Percentiles rank a stretch among this genome's conserved stretches.
phyloP scores from a whole-genome alignment of 495 filamentous ascomycete species.

The Penicillium flavigenum region DNA sequence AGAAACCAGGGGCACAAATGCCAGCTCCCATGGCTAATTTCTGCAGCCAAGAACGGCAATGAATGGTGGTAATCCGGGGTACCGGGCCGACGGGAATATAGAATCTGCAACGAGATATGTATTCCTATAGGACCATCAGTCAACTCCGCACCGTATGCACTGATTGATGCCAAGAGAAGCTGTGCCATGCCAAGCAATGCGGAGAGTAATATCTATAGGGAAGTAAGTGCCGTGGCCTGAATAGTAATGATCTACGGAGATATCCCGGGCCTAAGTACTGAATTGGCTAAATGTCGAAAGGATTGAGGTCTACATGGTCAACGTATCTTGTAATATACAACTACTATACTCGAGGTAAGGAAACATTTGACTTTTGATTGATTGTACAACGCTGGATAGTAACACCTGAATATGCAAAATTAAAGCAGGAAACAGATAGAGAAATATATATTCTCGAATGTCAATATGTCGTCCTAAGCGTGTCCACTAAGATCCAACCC shows the following conservation, averaged over 20 bases:
- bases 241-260: constrained; percentile 23
- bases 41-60: constrained; percentile 9
- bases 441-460: background rate
- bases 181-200: constrained; percentile 21
- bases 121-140: background rate
- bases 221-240: constrained; percentile 18
- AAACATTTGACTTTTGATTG: background rate
- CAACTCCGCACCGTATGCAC: background rate
- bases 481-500: background rate
- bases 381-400: background rate
- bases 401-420: background rate
- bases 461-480: background rate
- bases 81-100: constrained; percentile 12
- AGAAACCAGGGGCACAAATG: background rate
- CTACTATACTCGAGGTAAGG: background rate
- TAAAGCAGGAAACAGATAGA: background rate
- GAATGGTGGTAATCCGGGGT: constrained; percentile 1
- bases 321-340: background rate
- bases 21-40: background rate
- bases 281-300: background rate
- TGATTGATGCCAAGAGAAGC: constrained; percentile 14
- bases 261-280: background rate
- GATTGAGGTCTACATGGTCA: background rate
- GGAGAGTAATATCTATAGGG: background rate
- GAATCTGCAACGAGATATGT: background rate